These are phyloP conservation scores for Zalaria obscura DNA, from an alignment of 2,329 filamentous ascomycete genomes.

Conservation along the genomic window DNA sequence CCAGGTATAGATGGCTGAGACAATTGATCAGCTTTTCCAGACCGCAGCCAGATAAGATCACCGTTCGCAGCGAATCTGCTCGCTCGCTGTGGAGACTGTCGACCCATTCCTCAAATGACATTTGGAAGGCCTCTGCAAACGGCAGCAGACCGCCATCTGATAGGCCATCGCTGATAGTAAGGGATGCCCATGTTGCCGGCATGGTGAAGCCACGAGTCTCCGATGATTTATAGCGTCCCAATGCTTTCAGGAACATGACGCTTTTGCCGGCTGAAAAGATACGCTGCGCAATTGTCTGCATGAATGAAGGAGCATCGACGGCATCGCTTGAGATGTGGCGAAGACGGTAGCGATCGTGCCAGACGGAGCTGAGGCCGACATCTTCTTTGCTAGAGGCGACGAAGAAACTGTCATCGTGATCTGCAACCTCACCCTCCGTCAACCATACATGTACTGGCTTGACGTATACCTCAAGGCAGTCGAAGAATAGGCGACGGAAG, in stretches of 20 bases:
- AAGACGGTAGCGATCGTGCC: conserved; percentile 62
- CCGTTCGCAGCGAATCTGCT: conserved; percentile 48
- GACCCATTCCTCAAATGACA: conserved; percentile 63
- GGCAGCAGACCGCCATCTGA: conserved; percentile 24
- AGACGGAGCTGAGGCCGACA: conserved; percentile 51
- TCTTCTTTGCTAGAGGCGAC: conserved; percentile 45
- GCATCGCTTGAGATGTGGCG: conserved; percentile 44
- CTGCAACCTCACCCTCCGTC: conserved; percentile 55
- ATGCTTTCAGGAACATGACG: conserved; percentile 64
- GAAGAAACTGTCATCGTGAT: conserved; percentile 55
- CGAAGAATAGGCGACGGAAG: conserved; percentile 58
- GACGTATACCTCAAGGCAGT: conserved; percentile 71
- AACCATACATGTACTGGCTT: conserved; percentile 74
- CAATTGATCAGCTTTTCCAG: conserved; percentile 51
- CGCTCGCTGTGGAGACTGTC: conserved; percentile 58
- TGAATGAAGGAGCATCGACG: conserved; percentile 59
- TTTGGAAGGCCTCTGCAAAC: conserved; percentile 61
- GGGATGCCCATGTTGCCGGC: no score
- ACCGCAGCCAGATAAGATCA: conserved; percentile 55
- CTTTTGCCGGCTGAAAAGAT: conserved; percentile 86
- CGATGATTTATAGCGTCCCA: conserved; percentile 21
- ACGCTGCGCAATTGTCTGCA: conserved; percentile 52
- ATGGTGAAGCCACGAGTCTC: no score
- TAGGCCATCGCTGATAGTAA: not conserved
- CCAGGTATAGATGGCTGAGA: conserved; percentile 61